phyloP scores from a whole-genome alignment of 2,329 filamentous ascomycete genomes.

The Aspergillus bombycis region DNA sequence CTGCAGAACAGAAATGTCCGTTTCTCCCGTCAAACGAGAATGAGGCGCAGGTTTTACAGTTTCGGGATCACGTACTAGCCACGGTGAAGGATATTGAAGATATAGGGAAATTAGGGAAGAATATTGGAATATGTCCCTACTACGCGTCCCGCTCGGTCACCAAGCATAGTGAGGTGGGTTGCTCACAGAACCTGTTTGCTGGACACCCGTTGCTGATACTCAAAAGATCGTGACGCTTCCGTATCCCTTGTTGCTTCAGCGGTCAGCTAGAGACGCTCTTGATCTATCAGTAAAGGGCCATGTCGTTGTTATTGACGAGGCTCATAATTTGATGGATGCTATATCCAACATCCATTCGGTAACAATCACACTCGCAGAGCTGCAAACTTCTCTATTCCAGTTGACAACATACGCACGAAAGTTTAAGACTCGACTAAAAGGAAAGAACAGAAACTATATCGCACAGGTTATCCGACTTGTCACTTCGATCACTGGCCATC shows the following conservation, averaged over 20 bases:
- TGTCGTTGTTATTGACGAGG: constrained; percentile 94
- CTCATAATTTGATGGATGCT: constrained; percentile 96
- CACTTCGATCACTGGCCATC: constrained; percentile 73
- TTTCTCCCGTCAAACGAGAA: constrained; percentile 81
- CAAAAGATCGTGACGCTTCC: constrained; percentile 80
- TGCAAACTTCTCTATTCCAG: constrained; percentile 73
- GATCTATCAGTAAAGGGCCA: constrained; percentile 84
- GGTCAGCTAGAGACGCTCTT: constrained; percentile 82
- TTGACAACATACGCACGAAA: constrained; percentile 81
- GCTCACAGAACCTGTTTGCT: background rate
- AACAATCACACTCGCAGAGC: constrained; percentile 71
- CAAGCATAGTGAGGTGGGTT: constrained; percentile 70
- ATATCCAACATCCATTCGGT: constrained; percentile 85
- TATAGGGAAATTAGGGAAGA: constrained; percentile 74
- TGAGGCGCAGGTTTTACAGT: constrained; percentile 71
- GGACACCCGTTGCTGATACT: constrained; percentile 11
- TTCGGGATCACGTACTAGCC: constrained; percentile 82
- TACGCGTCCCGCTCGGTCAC: constrained; percentile 89
- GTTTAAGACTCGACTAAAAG: constrained; percentile 86
- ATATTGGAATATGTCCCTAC: constrained; percentile 85
- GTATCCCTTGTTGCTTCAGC: constrained; percentile 87
- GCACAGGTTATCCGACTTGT: constrained; percentile 84
- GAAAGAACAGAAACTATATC: constrained; percentile 87
- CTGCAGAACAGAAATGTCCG: constrained; percentile 69
- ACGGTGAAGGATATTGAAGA: constrained; percentile 94